Conservation (phyloP, 2,329 filamentous ascomycete species). For the Leptographium lundbergii region DNA sequence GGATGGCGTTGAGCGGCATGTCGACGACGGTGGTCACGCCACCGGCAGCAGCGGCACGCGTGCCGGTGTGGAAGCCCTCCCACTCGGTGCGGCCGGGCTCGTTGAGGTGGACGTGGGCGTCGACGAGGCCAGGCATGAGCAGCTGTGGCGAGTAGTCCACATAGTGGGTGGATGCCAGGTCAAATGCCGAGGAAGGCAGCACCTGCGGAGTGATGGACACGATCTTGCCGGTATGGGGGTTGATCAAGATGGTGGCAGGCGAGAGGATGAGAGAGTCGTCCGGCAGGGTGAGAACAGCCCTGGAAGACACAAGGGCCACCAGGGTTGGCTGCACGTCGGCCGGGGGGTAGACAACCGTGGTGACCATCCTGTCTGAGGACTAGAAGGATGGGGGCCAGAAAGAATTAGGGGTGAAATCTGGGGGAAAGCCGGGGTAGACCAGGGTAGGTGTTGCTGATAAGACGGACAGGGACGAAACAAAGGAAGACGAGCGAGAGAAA, state of each 20-base stretch:
- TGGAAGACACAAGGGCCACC: conserved; percentile 70
- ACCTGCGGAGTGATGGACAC: conserved; percentile 60
- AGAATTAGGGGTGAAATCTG: neutral
- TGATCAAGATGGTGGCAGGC: conserved; percentile 73
- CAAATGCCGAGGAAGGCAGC: conserved; percentile 64
- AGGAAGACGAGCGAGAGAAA: neutral
- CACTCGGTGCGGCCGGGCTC: conserved; percentile 95
- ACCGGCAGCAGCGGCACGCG: conserved; percentile 82
- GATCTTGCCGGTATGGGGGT: conserved; percentile 71
- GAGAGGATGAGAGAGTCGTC: conserved; percentile 51
- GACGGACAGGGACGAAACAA: neutral
- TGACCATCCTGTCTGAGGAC: neutral
- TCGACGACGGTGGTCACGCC: conserved; percentile 95
- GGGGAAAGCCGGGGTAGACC: neutral
- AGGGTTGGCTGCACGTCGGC: conserved; percentile 20
- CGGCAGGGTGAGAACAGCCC: conserved; percentile 65
- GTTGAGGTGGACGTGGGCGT: conserved; percentile 95
- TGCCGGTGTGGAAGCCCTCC: conserved; percentile 96
- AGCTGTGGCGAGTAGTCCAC: conserved; percentile 75
- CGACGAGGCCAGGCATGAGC: conserved; percentile 80
- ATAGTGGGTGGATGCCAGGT: conserved; percentile 53
- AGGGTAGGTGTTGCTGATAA: neutral
- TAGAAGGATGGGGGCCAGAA: too few species aligned
- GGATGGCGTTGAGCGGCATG: conserved; percentile 96
- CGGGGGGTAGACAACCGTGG: neutral